These are phyloP conservation scores for Filobasidium wieringae DNA, from an alignment of 768 basidiomycete species.

Conservation along the genomic window DNA sequence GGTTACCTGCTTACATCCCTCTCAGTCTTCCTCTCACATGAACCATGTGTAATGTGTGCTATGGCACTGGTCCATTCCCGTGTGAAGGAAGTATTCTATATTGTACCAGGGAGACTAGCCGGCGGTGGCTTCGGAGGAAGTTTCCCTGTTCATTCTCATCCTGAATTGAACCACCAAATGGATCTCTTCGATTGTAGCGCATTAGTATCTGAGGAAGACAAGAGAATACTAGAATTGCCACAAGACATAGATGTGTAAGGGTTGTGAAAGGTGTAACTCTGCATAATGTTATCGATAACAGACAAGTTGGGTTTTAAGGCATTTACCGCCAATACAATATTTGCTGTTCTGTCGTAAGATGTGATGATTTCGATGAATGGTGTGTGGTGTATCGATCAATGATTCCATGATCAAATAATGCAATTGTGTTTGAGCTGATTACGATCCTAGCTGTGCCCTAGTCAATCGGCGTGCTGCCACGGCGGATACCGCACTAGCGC, in stretches of 20 bases:
- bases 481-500: too few relatives aligned
- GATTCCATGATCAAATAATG: too few relatives aligned
- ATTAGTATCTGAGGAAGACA: conserved; percentile 16
- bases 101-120: conserved; percentile 53
- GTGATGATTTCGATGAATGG: too few relatives aligned
- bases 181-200: conserved; percentile 55
- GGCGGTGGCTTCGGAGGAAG: conserved; percentile 76
- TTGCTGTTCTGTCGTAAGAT: too few relatives aligned
- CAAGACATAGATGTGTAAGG: conserved; percentile 22
- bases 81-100: conserved; percentile 63
- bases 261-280: neutral
- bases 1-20: conserved; percentile 80
- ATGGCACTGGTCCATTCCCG: conserved; percentile 93
- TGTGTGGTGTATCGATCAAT: too few relatives aligned
- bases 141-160: conserved; percentile 63
- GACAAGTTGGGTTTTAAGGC: neutral
- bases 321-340: too few relatives aligned
- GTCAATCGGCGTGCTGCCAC: neutral
- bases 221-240: conserved; percentile 19
- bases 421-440: too few relatives aligned
- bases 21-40: conserved; percentile 80
- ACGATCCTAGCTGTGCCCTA: too few relatives aligned
- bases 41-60: conserved; percentile 94
- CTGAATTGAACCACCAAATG: conserved; percentile 82
- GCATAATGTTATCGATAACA: neutral